Base-by-base conservation (phyloP, 2,329 filamentous ascomycete species). In the Pseudogymnoascus sp. region DNA sequence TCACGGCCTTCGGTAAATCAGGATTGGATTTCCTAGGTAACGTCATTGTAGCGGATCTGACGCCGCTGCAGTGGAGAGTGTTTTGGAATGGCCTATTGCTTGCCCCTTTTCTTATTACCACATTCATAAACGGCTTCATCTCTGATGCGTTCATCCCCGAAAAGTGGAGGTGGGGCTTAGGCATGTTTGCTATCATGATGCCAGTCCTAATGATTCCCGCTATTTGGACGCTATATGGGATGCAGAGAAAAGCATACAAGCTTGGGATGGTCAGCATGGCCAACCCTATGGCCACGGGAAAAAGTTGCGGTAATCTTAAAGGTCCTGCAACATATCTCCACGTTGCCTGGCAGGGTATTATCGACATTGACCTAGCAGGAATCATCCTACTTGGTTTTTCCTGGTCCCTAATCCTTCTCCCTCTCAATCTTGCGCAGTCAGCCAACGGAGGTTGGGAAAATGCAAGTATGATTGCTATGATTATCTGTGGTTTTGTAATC, bases 51-150 rank as follows among this genome's bases (percentile, higher is more conserved):
- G 43, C 23, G n/a, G 43, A 49, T n/a, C 23, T 49, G 14, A 49
- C 43, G 12, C 23, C 43, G 6, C 43, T 49, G 23, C 43, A 49
- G 23, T 49, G 43, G 43, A 49, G 43, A 25, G 43, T 49, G 23
- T 49, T 49, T 28, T 49, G 43, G 43, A 49, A 49, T 28, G 14
- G 43, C 14, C 23, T 49, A 1, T 7, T 49, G 1, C 14, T 49
- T 14, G 21, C 12, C 7, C 43, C 43, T 14, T 49, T 49, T 14
- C 7, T 49, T 25, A 28, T 49, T 23, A 49, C 43, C 23, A 49
- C 43, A 16, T 49, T 49, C 43, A 16, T 49, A 16, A 77, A 76
- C 25, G 77, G 76, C 1, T 77, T 77, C 68, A 79, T 80, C 16
- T 72, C 72, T 3, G 73, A 78, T 5, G 74, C 66, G 16, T 76